phyloP scores from a whole-genome alignment of 2,329 filamentous ascomycete genomes.

The Aspergillus awamori region DNA sequence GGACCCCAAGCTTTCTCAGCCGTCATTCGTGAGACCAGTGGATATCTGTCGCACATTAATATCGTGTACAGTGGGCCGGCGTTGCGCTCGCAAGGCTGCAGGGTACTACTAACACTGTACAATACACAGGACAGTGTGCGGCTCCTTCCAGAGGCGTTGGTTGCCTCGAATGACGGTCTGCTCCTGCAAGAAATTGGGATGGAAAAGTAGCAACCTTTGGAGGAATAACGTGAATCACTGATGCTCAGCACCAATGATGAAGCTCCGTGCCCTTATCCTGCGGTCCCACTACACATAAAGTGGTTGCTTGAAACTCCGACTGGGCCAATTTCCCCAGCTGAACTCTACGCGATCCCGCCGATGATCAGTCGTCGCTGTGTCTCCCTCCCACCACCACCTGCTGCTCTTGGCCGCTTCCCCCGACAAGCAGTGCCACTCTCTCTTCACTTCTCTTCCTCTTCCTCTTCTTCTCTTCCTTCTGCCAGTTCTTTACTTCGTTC shows the following conservation, averaged over 20 bases:
- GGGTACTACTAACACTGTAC: not conserved
- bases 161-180: not conserved
- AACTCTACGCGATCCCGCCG: not conserved
- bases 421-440: not conserved
- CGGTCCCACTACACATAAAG: no score
- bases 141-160: not conserved
- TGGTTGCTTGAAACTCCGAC: no score
- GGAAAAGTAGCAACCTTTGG: no score
- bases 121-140: not conserved
- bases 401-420: not conserved
- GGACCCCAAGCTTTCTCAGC: not conserved
- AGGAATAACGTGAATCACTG: not conserved
- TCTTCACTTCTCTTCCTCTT: not conserved
- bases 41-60: constrained; percentile 2
- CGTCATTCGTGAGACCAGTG: constrained; percentile 2
- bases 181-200: not conserved
- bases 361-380: constrained; percentile 5
- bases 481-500: not conserved
- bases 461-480: not conserved
- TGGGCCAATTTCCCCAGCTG: constrained; percentile 3
- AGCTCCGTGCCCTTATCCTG: no score
- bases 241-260: no score
- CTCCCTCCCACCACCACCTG: not conserved
- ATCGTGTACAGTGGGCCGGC: constrained; percentile 1
- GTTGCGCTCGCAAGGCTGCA: constrained; percentile 8